Conservation (phyloP, 2,329 filamentous ascomycete species). For the Scopulariopsis brevicaulis region DNA sequence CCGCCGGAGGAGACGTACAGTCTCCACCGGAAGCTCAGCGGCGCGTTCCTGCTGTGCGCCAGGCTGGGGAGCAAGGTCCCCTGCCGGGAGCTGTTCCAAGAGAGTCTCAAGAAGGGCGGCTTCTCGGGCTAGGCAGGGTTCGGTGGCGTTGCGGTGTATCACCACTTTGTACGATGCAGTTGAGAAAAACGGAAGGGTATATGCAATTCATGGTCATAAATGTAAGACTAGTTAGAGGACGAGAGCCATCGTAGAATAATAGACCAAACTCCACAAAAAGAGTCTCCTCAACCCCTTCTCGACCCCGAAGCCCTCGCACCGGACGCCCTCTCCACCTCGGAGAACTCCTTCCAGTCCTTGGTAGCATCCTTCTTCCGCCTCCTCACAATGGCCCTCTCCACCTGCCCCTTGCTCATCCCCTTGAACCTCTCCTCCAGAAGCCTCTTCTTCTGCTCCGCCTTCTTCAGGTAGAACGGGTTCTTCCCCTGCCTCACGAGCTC, state of each 20-base stretch:
- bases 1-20: slow-evolving; percentile 97
- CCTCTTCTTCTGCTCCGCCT: slow-evolving; percentile 80
- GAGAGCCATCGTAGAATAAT: neutral
- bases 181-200: neutral
- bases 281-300: neutral
- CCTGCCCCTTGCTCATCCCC: slow-evolving; percentile 73
- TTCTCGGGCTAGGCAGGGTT: slow-evolving; percentile 3
- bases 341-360: slow-evolving; percentile 73
- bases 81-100: slow-evolving; percentile 69
- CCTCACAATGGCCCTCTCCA: slow-evolving; percentile 75
- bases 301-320: slow-evolving; percentile 4
- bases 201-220: neutral
- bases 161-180: neutral
- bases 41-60: slow-evolving; percentile 87
- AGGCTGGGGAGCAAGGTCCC: slow-evolving; percentile 70
- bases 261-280: slow-evolving; percentile 1
- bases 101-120: slow-evolving; percentile 31
- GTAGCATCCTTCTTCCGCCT: slow-evolving; percentile 79
- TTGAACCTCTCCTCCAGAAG: slow-evolving; percentile 69
- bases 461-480: slow-evolving; percentile 88
- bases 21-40: slow-evolving; percentile 87
- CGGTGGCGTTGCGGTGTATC: neutral
- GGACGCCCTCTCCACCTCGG: slow-evolving; percentile 19
- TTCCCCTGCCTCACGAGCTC: slow-evolving; percentile 80
- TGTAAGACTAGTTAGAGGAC: neutral